Base-by-base conservation (phyloP, 2,329 filamentous ascomycete species). In the Trichophyton benhamiae region DNA sequence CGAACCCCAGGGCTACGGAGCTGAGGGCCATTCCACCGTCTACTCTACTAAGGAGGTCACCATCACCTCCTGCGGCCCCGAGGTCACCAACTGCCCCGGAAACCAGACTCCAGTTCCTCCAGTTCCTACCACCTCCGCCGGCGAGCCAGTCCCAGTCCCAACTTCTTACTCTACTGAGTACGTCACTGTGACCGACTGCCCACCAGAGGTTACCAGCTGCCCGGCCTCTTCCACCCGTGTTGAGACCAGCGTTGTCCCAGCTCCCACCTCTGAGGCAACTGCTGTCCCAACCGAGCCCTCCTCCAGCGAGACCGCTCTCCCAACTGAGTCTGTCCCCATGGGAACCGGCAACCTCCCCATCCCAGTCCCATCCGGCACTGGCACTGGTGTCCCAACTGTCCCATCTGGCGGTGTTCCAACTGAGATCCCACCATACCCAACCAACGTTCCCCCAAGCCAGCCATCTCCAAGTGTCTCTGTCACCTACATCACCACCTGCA, bases 131-230 rank as follows among this genome's bases (percentile, higher is more conserved):
- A 58, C 59, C 33, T 20, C 64, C 20, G 62, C 60, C 30, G 42
- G 62, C 44, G 63, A 63, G 62, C 59, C 64, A 36, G 57, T 65
- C 46, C 61, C 61, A 13, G 25, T 36, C 58, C 52, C 60, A 58
- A 63, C 81, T 69, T 75, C 83, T 74, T 83, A 81, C 79, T 74
- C 76, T 70, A 83, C 80, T 66, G 78, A 82, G 70, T 77, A 79
- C 71, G 75, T 82, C 67, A 86, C 83, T 75, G 76, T 86, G 79
- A 85, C 80, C 72, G 83, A 81, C 59, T 85, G 82, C 79, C 78
- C 74, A 63, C 76, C 82, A 57, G 78, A 78, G 65, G 82, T 86
- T 69, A 59, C 60, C 44, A 62, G 61, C 59, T 62, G 59, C 58
- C 61, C 63, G 17, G 48, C 61, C 13, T 42, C 53, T 15, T 62